Evolutionary conservation across 805 yeast genomes (phyloP).

Genomic region (Candida nemodendra): DNA sequence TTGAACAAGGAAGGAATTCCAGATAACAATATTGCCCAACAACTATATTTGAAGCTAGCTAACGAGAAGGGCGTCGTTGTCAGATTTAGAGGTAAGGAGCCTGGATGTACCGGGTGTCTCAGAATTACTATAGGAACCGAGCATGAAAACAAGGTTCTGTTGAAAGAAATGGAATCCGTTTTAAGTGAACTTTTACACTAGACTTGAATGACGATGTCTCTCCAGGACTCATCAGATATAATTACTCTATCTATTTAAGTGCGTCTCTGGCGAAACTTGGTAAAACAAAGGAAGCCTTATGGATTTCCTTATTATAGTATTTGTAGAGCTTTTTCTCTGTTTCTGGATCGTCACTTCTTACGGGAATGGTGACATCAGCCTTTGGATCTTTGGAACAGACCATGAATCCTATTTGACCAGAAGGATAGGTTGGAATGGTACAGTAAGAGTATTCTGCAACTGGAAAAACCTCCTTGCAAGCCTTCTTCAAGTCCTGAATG

Average conservation of each 20-base stretch:
- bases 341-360: constrained; percentile 60
- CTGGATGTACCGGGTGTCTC: constrained; percentile 84
- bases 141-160: constrained; percentile 62
- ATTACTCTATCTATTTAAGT: constrained; percentile 13
- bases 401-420: constrained; percentile 98
- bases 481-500: constrained; percentile 76
- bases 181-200: constrained; percentile 14
- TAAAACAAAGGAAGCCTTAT: constrained; percentile 83
- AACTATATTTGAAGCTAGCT: constrained; percentile 70
- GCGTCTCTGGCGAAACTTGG: constrained; percentile 82
- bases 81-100: constrained; percentile 86
- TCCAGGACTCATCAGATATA: no score
- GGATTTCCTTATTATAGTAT: constrained; percentile 83
- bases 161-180: constrained; percentile 35
- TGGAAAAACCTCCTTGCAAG: constrained; percentile 84
- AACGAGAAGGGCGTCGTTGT: constrained; percentile 74
- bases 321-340: constrained; percentile 65
- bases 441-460: constrained; percentile 89
- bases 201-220: not conserved
- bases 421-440: constrained; percentile 93
- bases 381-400: constrained; percentile 77
- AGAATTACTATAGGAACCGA: constrained; percentile 85
- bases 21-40: constrained; percentile 62
- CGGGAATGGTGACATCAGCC: constrained; percentile 66
- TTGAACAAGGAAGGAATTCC: constrained; percentile 63